These are phyloP conservation scores for Backusella sp. DNA, from an alignment of 192 early-diverging fungal species.

Conservation along the genomic window DNA sequence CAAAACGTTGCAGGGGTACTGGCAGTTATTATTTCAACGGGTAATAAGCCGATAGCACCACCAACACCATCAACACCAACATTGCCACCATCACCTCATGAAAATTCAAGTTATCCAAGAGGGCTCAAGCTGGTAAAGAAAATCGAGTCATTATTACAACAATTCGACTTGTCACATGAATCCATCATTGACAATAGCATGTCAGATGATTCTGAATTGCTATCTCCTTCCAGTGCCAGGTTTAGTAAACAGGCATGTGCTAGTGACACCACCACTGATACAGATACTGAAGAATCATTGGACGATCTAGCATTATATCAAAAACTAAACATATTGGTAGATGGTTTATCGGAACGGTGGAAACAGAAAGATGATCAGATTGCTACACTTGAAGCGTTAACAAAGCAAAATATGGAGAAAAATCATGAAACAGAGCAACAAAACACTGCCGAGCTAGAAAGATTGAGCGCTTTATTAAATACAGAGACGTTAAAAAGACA, in stretches of 20 bases:
- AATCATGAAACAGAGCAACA: not conserved
- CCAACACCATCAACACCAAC: not conserved
- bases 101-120: not conserved
- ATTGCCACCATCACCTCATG: not conserved
- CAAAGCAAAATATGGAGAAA: not conserved
- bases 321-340: not conserved
- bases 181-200: slow-evolving; percentile 1
- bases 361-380: not conserved
- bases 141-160: not conserved
- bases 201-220: slow-evolving; percentile 3
- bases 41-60: not conserved
- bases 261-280: not conserved
- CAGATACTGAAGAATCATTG: not conserved
- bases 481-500: not conserved
- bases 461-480: not conserved
- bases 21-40: not conserved
- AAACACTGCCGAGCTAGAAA: not conserved
- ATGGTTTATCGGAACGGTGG: not conserved
- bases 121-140: not conserved
- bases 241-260: slow-evolving; percentile 2
- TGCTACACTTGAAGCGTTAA: not conserved
- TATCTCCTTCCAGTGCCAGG: slow-evolving; percentile 3
- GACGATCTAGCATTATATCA: not conserved
- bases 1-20: slow-evolving; percentile 4
- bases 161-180: not conserved